These are phyloP conservation scores for Castanea crenata DNA, from an alignment of 306 rosid species.

Conservation along the genomic window DNA sequence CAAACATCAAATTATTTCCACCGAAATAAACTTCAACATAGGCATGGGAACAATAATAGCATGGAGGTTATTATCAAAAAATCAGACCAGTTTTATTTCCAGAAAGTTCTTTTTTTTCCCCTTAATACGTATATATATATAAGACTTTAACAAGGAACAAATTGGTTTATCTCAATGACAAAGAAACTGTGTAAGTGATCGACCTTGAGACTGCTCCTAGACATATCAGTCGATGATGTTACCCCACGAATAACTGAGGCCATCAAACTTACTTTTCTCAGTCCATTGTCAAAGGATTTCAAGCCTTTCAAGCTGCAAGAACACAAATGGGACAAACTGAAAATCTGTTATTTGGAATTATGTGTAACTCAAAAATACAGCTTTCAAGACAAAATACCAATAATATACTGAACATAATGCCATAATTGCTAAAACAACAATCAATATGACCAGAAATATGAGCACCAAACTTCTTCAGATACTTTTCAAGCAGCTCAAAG, in stretches of 20 bases:
- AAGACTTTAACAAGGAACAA: not conserved
- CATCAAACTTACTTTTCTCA: slow-evolving; percentile 64
- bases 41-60: not conserved
- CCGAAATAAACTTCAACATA: not conserved
- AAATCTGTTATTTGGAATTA: not conserved
- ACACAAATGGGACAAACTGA: not conserved
- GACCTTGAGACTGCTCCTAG: slow-evolving; percentile 57
- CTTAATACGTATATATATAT: not conserved
- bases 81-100: not conserved
- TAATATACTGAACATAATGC: not conserved
- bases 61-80: not conserved
- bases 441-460: slow-evolving; percentile 23
- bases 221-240: slow-evolving; percentile 53
- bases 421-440: not conserved
- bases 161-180: not conserved
- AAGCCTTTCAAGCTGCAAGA: slow-evolving; percentile 86
- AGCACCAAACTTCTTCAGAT: slow-evolving; percentile 81
- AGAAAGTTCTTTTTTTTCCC: too few species aligned
- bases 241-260: slow-evolving; percentile 63
- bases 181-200: slow-evolving; percentile 18
- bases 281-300: slow-evolving; percentile 71
- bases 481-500: slow-evolving; percentile 83
- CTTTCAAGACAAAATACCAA: not conserved
- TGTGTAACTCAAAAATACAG: not conserved
- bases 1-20: not conserved